Base-by-base conservation (phyloP, 192 early-diverging fungal species). In the Oehlia diaphana region DNA sequence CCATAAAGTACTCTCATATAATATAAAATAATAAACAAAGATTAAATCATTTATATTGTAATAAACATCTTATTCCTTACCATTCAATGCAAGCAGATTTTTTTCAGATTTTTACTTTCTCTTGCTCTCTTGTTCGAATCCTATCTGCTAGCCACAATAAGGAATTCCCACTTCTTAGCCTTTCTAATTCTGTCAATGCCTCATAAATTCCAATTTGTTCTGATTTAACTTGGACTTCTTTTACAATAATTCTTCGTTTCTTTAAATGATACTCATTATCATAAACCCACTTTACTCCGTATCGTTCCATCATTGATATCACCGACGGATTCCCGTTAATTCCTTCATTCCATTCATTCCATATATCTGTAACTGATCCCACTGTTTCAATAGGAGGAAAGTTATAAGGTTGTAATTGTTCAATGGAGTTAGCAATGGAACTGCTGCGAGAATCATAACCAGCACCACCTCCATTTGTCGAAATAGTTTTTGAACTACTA, bases 241-340 rank as follows among this genome's bases (percentile, higher is more conserved):
- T 68, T 37, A 68, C 26, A 33, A 68, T 68, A 28, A 33, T 68
- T 68, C 35, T 68, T 19, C 66, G 26, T 19, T 68, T 68, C 16
- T 4, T 68, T 68, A 68, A 31, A 5, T 28, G 26, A 28, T 28
- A 33, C 16, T 28, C 35, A 68, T 68, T 68, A 13, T 68, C 66
- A 33, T 12, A 6, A 16, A 37, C 35, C 66, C 66, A 68, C 31
- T 68, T 68, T 14, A 14, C 35, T 19, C 66, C 66, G 31, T 68
- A 68, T 37, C 13, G 10, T 37, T 68, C 66, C 28, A 68, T 68
- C 66, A 68, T 33, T 14, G 19, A 68, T 37, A 33, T 28, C 35
- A 68, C 35, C 6, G 66, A 68, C 26, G 66, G 28, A 68, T 68
- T 68, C 26, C 66, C 66, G 26, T 68, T 68, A 68, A 68, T 9